phyloP scores from a whole-genome alignment of 768 basidiomycete species.

The Tulasnella sp. region DNA sequence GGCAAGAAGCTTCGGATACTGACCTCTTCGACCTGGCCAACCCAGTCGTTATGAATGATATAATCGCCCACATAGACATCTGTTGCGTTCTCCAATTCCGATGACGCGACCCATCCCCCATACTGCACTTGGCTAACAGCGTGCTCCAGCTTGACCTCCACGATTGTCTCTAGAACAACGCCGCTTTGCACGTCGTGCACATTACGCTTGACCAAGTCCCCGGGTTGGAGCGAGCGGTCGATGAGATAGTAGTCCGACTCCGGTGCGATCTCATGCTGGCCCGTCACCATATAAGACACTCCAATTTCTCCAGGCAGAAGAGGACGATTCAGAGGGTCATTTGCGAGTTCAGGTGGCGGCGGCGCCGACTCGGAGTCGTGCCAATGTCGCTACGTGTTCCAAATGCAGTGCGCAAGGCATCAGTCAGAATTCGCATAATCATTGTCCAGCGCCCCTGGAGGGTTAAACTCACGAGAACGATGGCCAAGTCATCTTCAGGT shows the following conservation, averaged over 20 bases:
- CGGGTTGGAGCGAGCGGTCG: constrained; percentile 71
- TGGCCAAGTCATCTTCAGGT: constrained; percentile 46
- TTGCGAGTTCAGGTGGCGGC: constrained; percentile 29
- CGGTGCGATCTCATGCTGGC: constrained; percentile 60
- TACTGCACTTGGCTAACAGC: constrained; percentile 60
- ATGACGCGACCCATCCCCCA: constrained; percentile 58
- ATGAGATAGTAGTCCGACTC: constrained; percentile 67
- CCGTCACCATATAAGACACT: constrained; percentile 60
- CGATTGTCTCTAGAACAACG: constrained; percentile 61
- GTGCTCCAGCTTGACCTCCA: constrained; percentile 68
- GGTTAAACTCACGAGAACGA: constrained; percentile 57
- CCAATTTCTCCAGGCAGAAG: constrained; percentile 78
- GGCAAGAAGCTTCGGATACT: constrained; percentile 31
- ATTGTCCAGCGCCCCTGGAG: constrained; percentile 11
- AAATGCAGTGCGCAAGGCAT: neutral
- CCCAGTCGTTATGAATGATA: constrained; percentile 79
- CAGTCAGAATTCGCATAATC: neutral
- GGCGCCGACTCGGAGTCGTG: constrained; percentile 75
- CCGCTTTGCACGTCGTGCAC: constrained; percentile 72
- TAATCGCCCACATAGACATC: constrained; percentile 71
- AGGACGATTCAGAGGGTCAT: constrained; percentile 71
- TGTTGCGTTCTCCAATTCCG: constrained; percentile 55
- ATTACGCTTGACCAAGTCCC: constrained; percentile 78
- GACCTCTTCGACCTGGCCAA: constrained; percentile 88
- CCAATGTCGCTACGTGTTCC: constrained; percentile 67